Percentiles rank a stretch among this genome's conserved stretches.
Evolutionary conservation across 768 basidiomycete species (phyloP).

Genomic region (Paxillus involutus): DNA sequence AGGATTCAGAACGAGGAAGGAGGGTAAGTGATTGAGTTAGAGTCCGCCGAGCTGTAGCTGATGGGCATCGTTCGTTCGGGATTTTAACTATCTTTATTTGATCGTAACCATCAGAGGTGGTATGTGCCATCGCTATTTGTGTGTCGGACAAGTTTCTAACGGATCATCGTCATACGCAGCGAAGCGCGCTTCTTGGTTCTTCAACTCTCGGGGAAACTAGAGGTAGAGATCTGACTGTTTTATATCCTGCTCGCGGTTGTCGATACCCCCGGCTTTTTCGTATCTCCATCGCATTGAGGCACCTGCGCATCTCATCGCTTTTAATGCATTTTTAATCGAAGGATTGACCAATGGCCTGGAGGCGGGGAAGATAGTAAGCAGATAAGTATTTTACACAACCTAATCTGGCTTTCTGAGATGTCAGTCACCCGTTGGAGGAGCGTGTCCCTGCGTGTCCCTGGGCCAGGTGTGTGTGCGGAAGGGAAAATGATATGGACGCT

Average conservation of each 20-base stretch:
- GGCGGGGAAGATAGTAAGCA: constrained; percentile 5
- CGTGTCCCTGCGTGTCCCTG: constrained; percentile 19
- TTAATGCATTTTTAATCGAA: constrained; percentile 21
- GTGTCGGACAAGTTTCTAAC: constrained; percentile 20
- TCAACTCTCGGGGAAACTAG: constrained; percentile 70
- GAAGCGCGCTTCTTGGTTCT: constrained; percentile 93
- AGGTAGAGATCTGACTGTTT: constrained; percentile 6
- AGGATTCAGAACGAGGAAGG: constrained; percentile 83
- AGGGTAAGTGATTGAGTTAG: constrained; percentile 45
- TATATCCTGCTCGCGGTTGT: constrained; percentile 10
- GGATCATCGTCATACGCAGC: constrained; percentile 45
- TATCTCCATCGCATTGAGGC: constrained; percentile 17
- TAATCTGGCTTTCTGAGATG: constrained; percentile 23
- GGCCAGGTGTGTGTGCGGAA: constrained; percentile 19
- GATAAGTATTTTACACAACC: constrained; percentile 20
- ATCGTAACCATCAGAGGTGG: constrained; percentile 31
- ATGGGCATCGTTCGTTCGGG: constrained; percentile 12
- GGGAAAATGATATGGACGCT: constrained; percentile 22
- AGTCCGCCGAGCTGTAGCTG: constrained; percentile 9
- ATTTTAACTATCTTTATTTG: constrained; percentile 11
- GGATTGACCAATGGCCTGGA: constrained; percentile 2
- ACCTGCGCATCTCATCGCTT: constrained; percentile 29
- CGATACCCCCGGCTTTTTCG: constrained; percentile 9
- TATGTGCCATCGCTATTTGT: constrained; percentile 23
- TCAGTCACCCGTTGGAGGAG: not conserved